Evolutionary conservation across 169 alveolate genomes (phyloP).

Genomic region (Eimeria tenella): DNA sequence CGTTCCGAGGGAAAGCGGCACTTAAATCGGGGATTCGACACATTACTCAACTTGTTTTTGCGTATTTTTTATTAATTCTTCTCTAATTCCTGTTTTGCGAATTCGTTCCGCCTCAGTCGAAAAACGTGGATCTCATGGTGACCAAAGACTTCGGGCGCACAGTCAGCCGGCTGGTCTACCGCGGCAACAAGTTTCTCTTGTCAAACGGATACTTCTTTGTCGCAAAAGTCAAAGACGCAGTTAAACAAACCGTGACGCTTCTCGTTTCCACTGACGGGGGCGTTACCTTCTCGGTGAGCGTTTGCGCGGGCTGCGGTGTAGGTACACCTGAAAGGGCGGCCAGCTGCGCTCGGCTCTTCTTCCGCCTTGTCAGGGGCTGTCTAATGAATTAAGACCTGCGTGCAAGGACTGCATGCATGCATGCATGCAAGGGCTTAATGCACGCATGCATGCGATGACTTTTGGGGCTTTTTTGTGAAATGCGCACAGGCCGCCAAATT

Average conservation of each 20-base stretch:
- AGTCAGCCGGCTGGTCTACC: slow-evolving; percentile 87
- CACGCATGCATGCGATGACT: not conserved
- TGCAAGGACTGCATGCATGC: not conserved
- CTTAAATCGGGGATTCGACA: no score
- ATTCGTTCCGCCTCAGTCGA: slow-evolving; percentile 57
- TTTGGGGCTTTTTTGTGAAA: not conserved
- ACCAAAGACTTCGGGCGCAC: slow-evolving; percentile 83
- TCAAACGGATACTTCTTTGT: slow-evolving; percentile 96
- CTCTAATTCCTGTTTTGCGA: not conserved
- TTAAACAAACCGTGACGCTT: slow-evolving; percentile 93
- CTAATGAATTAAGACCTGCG: no score
- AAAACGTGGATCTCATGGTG: slow-evolving; percentile 82
- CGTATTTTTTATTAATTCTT: not conserved
- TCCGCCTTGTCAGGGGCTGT: no score
- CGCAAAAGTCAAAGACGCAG: slow-evolving; percentile 89
- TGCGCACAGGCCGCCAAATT: slow-evolving; percentile 88
- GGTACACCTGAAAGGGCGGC: not conserved
- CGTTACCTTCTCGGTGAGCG: slow-evolving; percentile 47
- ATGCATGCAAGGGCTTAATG: not conserved
- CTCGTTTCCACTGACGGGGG: slow-evolving; percentile 92
- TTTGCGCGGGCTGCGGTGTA: not conserved
- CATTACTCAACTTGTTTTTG: not conserved
- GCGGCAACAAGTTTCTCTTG: slow-evolving; percentile 96
- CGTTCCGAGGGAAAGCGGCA: no score
- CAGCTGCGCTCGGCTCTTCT: no score